These are phyloP conservation scores for Termitomyces sp. DNA, from an alignment of 768 basidiomycete genomes.

Conservation along the genomic window DNA sequence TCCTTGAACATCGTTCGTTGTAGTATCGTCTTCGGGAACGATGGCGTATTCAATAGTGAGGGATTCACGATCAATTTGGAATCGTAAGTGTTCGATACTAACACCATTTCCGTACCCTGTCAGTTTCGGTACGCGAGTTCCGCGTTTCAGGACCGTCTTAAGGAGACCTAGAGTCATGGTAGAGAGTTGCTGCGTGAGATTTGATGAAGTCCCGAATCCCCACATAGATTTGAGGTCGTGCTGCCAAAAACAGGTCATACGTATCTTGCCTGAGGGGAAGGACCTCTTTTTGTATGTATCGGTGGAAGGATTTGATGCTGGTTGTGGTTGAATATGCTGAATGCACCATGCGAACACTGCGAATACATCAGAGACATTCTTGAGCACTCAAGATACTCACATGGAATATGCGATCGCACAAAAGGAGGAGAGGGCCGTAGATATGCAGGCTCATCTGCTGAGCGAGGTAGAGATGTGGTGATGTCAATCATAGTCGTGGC, in stretches of 20 bases:
- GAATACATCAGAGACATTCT: conserved; percentile 13
- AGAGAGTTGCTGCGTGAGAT: conserved; percentile 78
- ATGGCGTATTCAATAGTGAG: conserved; percentile 83
- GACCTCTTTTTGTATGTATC: conserved; percentile 34
- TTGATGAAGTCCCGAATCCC: conserved; percentile 68
- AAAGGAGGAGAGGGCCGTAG: conserved; percentile 89
- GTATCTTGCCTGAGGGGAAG: conserved; percentile 42
- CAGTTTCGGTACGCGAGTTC: conserved; percentile 71
- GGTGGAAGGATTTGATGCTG: conserved; percentile 25
- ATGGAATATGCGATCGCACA: conserved; percentile 81
- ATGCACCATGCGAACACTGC: conserved; percentile 92
- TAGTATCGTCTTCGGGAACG: conserved; percentile 66
- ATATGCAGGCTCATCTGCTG: conserved; percentile 87
- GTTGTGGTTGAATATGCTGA: conserved; percentile 54
- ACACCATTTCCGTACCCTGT: conserved; percentile 81
- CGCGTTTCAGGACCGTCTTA: conserved; percentile 78
- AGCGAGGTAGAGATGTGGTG: conserved; percentile 91
- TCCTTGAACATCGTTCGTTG: conserved; percentile 37
- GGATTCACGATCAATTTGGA: conserved; percentile 80
- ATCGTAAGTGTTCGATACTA: conserved; percentile 73
- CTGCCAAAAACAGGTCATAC: conserved; percentile 93
- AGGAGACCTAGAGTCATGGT: conserved; percentile 80
- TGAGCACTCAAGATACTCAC: conserved; percentile 35
- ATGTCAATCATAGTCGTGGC: conserved; percentile 83
- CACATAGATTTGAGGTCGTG: conserved; percentile 88